Base-by-base conservation (phyloP, 768 basidiomycete genomes). In the Chiua virens region DNA sequence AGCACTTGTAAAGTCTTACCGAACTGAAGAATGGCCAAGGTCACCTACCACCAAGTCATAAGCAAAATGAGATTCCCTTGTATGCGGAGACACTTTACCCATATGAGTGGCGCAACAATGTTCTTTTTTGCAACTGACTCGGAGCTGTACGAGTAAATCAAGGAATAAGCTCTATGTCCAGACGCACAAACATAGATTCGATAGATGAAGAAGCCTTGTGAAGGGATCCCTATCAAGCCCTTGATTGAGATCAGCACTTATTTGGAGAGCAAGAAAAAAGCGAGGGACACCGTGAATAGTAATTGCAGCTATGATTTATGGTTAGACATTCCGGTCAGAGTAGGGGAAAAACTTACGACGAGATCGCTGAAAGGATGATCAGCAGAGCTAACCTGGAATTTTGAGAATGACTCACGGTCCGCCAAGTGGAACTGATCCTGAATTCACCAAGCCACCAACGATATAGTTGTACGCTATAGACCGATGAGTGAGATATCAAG, bases 301-400 rank as follows among this genome's bases (percentile, higher is more conserved):
- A 22, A 18, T 8, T 50, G 49, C 11, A 50, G 4, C 49, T 50
- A 5, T 11, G 8, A 23, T 15, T 21, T 9, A 4, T 39, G 23
- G 11, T 13, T 2, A 17, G 13, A 22, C 8, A 4, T 5, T 5
- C 36, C 35, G 4, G 44, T 18, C 23, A n/a, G 14, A 20, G 49
- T 13, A 22, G 5, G 3, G 22, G 38, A 6, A 8, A 5, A 20
- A 40, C 58, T 49, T 37, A 59, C 59, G 1, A 49, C 1, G 4
- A 57, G 20, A 3, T 59, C 59, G 0, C 58, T 59, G 14, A 17
- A 7, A 21, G 41, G 41, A 20, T n/a, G 13, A 28, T 23, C 42
- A 20, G 18, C 27, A 8, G 27, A 27, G 27, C 7, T 27, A 8
- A 8, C 6, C 27, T 7, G 27, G 27, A 8, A 27, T 27, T 7